Percentiles rank a stretch among this genome's conserved stretches.
Evolutionary conservation across 768 basidiomycete genomes (phyloP).

Genomic region (Mycena alexandri): DNA sequence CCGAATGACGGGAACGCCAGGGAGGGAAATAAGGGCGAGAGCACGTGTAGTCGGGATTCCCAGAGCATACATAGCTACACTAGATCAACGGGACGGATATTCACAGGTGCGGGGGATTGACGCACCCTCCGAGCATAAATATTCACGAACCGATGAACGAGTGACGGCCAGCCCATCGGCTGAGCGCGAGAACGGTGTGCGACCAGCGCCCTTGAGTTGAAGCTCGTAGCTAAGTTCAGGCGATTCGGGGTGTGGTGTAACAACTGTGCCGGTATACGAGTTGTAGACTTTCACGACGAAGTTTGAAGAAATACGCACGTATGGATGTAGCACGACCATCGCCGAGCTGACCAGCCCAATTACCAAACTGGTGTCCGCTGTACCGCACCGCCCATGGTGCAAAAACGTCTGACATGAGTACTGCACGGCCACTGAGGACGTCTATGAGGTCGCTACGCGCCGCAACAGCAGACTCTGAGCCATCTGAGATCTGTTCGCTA

Average conservation of each 20-base stretch:
- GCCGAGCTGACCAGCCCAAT: slow-evolving; percentile 94
- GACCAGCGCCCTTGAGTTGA: slow-evolving; percentile 94
- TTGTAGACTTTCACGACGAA: slow-evolving; percentile 7
- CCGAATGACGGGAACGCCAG: slow-evolving; percentile 78
- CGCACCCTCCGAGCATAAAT: slow-evolving; percentile 90
- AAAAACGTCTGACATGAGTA: slow-evolving; percentile 71
- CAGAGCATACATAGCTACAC: slow-evolving; percentile 72
- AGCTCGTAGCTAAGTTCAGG: slow-evolving; percentile 78
- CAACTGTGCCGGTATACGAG: slow-evolving; percentile 58
- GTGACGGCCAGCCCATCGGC: slow-evolving; percentile 97
- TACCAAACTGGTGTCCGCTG: slow-evolving; percentile 91
- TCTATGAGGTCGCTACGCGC: slow-evolving; percentile 82
- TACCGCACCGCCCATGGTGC: slow-evolving; percentile 92
- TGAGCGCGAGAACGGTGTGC: slow-evolving; percentile 92
- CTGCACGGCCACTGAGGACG: slow-evolving; percentile 81
- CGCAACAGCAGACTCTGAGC: slow-evolving; percentile 51
- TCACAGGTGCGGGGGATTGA: slow-evolving; percentile 3
- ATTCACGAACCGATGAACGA: slow-evolving; percentile 96
- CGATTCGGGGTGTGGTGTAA: slow-evolving; percentile 78
- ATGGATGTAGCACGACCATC: slow-evolving; percentile 97
- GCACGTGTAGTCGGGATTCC: slow-evolving; percentile 91
- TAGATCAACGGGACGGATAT: not conserved
- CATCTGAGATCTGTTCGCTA: slow-evolving; percentile 12
- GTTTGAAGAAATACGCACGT: slow-evolving; percentile 43
- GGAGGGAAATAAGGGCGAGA: slow-evolving; percentile 82